A percentile compares a stretch with the other conserved stretches of the same genome.
phyloP scores from a whole-genome alignment of 257 asterid species.

The Eustoma russellianum region DNA sequence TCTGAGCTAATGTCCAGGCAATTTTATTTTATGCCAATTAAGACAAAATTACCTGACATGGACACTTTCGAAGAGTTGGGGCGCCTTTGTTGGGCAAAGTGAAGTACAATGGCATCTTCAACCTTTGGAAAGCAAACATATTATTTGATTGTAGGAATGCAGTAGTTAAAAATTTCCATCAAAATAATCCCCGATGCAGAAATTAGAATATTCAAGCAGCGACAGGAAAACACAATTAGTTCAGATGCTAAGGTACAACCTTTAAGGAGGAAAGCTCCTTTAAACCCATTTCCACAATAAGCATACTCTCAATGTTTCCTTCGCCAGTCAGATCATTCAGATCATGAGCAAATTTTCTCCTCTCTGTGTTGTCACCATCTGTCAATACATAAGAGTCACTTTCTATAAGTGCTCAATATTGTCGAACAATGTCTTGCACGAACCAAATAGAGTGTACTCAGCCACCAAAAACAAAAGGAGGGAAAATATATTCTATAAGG shows the following conservation, averaged over 20 bases:
- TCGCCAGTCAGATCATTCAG: slow-evolving; percentile 84
- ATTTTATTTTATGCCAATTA: slow-evolving; percentile 3
- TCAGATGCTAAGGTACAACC: slow-evolving; percentile 30
- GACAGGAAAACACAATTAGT: neutral
- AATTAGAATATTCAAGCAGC: neutral
- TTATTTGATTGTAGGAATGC: neutral
- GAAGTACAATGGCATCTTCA: slow-evolving; percentile 83
- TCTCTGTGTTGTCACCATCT: slow-evolving; percentile 50
- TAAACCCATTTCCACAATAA: slow-evolving; percentile 86
- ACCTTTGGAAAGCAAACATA: slow-evolving; percentile 33
- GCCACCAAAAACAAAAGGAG: no score
- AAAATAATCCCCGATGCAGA: neutral
- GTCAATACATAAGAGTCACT: slow-evolving; percentile 16
- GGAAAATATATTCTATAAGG: no score
- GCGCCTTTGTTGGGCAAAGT: slow-evolving; percentile 86
- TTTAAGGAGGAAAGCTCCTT: slow-evolving; percentile 85
- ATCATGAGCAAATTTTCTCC: slow-evolving; percentile 58
- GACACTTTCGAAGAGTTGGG: slow-evolving; percentile 72
- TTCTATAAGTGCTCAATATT: no score
- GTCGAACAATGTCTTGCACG: no score
- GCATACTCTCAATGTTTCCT: slow-evolving; percentile 96
- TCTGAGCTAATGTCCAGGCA: neutral
- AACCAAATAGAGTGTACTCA: no score
- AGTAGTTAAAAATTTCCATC: neutral
- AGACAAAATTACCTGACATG: slow-evolving; percentile 42